Evolutionary conservation across 768 basidiomycete species (phyloP).

Genomic region (Flagelloscypha sp.): DNA sequence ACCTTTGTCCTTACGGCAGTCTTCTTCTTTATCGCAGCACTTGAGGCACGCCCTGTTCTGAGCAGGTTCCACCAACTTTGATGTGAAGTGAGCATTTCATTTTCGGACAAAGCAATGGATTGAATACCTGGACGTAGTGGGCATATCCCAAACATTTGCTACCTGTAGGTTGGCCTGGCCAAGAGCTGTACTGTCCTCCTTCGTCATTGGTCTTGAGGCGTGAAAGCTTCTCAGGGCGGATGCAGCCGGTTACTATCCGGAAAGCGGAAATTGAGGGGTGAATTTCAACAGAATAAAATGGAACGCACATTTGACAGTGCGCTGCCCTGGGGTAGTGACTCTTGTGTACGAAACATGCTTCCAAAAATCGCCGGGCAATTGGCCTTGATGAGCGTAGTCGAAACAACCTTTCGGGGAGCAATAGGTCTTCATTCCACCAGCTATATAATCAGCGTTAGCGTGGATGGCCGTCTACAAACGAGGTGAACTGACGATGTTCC

Average conservation of each 20-base stretch:
- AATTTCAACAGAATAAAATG: too few relatives aligned
- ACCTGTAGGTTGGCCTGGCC: conserved; percentile 18
- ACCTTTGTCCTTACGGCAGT: conserved; percentile 19
- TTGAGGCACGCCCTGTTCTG: conserved; percentile 20
- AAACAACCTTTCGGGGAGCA: conserved; percentile 16
- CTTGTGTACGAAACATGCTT: conserved; percentile 17
- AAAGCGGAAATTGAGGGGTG: too few relatives aligned
- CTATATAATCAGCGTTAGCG: too few relatives aligned
- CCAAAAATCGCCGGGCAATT: conserved; percentile 19
- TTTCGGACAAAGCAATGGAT: too few relatives aligned
- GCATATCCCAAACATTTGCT: conserved; percentile 20
- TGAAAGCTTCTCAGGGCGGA: conserved; percentile 11
- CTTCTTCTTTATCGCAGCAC: conserved; percentile 20
- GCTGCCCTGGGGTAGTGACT: conserved; percentile 14
- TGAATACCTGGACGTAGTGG: conserved; percentile 16
- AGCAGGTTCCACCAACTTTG: conserved; percentile 18
- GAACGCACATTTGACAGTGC: conserved; percentile 15
- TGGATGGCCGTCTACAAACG: too few relatives aligned
- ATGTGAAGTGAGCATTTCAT: background rate
- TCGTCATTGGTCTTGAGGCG: conserved; percentile 17
- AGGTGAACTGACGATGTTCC: too few relatives aligned
- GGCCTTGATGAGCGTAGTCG: conserved; percentile 15
- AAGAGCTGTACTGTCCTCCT: conserved; percentile 23
- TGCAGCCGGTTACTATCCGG: conserved; percentile 19
- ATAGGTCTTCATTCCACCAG: conserved; percentile 17